phyloP scores from a whole-genome alignment of 108 stramenopile genomes.

The Skeletonema costatum region DNA sequence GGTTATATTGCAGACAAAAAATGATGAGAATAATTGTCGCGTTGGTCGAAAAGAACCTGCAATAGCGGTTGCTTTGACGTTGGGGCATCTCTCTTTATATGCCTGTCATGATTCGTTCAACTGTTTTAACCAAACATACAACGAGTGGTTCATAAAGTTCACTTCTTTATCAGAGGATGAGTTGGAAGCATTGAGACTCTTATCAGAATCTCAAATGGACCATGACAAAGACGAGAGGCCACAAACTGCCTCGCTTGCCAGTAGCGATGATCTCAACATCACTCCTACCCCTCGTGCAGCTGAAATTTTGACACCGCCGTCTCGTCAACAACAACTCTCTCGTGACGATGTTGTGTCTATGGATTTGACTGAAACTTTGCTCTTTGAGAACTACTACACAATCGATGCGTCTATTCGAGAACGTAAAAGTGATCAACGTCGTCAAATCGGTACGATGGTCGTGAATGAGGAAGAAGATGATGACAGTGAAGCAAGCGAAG shows the following conservation, averaged over 20 bases:
- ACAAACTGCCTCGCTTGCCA: background rate
- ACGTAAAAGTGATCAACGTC: background rate
- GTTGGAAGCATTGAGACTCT: conserved; percentile 30
- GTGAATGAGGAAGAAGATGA: background rate
- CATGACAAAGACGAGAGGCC: background rate
- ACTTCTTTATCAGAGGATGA: conserved; percentile 56
- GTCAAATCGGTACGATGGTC: background rate
- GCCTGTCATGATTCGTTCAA: conserved; percentile 82
- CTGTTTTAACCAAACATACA: conserved; percentile 65
- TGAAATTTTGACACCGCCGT: background rate
- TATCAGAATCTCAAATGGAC: conserved; percentile 20
- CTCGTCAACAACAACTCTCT: background rate
- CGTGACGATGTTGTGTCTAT: conserved; percentile 33
- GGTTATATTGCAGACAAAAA: conserved; percentile 24
- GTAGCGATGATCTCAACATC: background rate
- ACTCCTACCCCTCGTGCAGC: background rate
- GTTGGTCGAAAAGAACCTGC: conserved; percentile 39
- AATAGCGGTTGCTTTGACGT: conserved; percentile 37
- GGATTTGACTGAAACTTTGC: conserved; percentile 40
- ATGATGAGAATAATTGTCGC: background rate
- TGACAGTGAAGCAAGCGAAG: conserved; percentile 47
- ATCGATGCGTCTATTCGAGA: conserved; percentile 20
- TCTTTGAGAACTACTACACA: conserved; percentile 55
- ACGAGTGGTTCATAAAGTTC: conserved; percentile 60
- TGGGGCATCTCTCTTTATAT: conserved; percentile 59